phyloP scores from a whole-genome alignment of 2,329 filamentous ascomycete species.

The Penicillium sp. region DNA sequence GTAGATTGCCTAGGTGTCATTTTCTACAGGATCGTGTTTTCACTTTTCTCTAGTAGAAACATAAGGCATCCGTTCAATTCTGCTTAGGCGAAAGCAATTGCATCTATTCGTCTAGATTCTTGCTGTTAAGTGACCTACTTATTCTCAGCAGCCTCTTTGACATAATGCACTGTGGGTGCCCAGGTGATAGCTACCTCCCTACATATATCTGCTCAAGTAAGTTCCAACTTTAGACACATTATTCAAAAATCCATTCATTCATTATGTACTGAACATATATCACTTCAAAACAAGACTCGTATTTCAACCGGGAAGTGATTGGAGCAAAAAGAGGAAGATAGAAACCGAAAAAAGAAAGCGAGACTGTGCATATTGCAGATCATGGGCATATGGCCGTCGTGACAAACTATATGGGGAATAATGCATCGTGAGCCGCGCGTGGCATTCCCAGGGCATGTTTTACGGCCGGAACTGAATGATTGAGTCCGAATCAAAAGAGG shows the following conservation, averaged over 20 bases:
- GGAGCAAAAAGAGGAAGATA: conserved; percentile 1
- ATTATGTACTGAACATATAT: conserved; percentile 18
- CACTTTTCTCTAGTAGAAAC: background rate
- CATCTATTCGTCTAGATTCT: background rate
- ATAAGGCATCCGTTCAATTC: background rate
- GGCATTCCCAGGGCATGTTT: conserved; percentile 8
- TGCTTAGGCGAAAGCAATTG: background rate
- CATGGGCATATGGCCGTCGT: conserved; percentile 26
- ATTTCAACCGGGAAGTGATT: conserved; percentile 4
- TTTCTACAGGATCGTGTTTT: background rate
- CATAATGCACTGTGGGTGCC: background rate
- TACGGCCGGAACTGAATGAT: conserved; percentile 1
- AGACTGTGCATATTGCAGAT: conserved; percentile 25
- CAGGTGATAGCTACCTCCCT: background rate
- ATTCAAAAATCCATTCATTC: background rate
- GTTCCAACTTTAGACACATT: background rate
- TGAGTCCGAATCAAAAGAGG: conserved; percentile 6
- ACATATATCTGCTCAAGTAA: background rate
- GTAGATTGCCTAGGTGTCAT: background rate
- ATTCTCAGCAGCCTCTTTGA: background rate
- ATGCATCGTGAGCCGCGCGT: conserved; percentile 21
- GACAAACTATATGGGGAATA: conserved; percentile 38
- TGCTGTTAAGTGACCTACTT: background rate
- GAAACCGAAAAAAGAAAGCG: conserved; percentile 17
- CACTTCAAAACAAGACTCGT: conserved; percentile 4